These are phyloP conservation scores for Fusarium transvaalense DNA, from an alignment of 2,329 filamentous ascomycete species.

Conservation along the genomic window DNA sequence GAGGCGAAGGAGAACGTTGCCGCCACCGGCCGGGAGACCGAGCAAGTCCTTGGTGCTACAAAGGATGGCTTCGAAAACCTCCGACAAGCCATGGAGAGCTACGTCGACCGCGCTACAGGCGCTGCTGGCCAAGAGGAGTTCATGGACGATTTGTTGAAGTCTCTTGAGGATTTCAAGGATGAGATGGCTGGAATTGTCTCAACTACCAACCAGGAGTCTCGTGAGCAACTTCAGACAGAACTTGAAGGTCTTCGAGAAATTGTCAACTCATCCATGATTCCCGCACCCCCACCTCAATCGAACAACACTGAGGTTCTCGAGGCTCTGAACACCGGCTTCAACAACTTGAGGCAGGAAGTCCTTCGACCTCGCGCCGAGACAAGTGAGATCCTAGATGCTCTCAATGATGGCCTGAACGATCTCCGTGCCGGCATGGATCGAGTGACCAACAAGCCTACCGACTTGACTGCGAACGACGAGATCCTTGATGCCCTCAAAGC, in stretches of 20 bases:
- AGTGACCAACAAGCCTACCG: constrained; percentile 81
- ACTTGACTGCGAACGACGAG: constrained; percentile 88
- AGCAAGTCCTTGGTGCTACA: constrained; percentile 88
- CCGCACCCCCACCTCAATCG: constrained; percentile 58
- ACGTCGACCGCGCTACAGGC: constrained; percentile 79
- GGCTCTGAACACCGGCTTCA: constrained; percentile 77
- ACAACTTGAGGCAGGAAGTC: constrained; percentile 80
- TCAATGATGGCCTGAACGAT: constrained; percentile 87
- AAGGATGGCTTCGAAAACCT: constrained; percentile 89
- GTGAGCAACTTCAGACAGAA: constrained; percentile 80
- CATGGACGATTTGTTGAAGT: constrained; percentile 74
- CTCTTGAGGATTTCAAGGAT: constrained; percentile 74
- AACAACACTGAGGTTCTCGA: constrained; percentile 77
- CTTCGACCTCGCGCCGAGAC: constrained; percentile 76
- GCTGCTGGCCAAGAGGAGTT: constrained; percentile 81
- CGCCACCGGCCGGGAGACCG: constrained; percentile 83
- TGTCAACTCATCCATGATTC: constrained; percentile 77
- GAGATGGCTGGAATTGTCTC: constrained; percentile 74
- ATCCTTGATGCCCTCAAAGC: constrained; percentile 88
- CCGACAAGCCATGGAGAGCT: constrained; percentile 82
- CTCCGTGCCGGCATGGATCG: constrained; percentile 82
- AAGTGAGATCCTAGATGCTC: constrained; percentile 87
- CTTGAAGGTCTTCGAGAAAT: constrained; percentile 85
- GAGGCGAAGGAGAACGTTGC: constrained; percentile 83
- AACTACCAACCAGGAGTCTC: constrained; percentile 60